Evolutionary conservation across 148 eudicot species (phyloP).

Genomic region (Camellia lanceoleosa): DNA sequence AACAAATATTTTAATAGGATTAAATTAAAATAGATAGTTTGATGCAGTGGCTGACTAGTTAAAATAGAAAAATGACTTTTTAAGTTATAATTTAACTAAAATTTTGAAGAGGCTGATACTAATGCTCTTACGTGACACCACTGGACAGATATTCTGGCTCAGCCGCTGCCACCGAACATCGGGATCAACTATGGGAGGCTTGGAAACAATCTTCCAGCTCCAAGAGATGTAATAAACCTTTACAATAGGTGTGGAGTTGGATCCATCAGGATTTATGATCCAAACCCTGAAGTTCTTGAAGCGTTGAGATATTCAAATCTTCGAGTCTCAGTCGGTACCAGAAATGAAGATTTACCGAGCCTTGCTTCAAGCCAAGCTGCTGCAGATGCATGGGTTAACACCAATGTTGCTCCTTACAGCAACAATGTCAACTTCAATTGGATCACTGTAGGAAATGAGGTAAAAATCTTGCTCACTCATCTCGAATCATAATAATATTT

Average conservation of each 20-base stretch:
- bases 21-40: no score
- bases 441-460: neutral
- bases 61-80: no score
- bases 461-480: no score
- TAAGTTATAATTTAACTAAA: no score
- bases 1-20: no score
- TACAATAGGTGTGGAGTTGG: neutral
- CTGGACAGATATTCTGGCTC: no score
- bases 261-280: neutral
- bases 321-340: neutral
- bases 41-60: no score
- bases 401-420: neutral
- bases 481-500: no score
- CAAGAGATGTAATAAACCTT: neutral
- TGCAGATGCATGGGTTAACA: neutral
- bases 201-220: neutral
- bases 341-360: neutral
- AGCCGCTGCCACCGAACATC: neutral
- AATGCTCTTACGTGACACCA: no score
- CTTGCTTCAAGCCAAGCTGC: neutral
- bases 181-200: neutral
- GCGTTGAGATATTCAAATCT: neutral
- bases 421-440: neutral
- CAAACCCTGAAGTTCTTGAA: neutral
- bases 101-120: no score